Percentiles rank a stretch among this genome's conserved stretches.
phyloP scores from a whole-genome alignment of 345 rosid genomes.

The Litchi chinensis region DNA sequence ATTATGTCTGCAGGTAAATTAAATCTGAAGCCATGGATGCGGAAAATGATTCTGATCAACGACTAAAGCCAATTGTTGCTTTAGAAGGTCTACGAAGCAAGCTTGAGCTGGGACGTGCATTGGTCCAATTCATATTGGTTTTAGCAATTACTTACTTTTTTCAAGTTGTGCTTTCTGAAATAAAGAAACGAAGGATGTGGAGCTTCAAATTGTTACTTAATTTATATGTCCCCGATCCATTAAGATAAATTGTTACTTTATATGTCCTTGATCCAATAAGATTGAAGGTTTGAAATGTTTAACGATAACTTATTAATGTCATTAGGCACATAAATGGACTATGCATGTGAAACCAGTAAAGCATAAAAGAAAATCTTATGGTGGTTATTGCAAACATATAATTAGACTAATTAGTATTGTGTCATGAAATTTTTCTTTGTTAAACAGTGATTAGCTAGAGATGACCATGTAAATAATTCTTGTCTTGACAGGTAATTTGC shows the following conservation, averaged over 20 bases:
- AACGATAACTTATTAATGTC: background rate
- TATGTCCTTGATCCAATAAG: too few relatives aligned
- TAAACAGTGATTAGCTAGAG: too few relatives aligned
- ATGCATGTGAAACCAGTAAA: background rate
- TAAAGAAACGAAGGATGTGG: conserved; percentile 52
- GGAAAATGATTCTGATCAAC: conserved; percentile 18
- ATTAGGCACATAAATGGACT: background rate
- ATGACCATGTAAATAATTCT: conserved; percentile 4
- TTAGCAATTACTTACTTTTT: conserved; percentile 67
- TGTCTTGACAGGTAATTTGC: conserved; percentile 45
- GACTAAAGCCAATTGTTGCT: conserved; percentile 34
- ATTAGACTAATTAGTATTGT: background rate
- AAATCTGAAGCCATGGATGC: conserved; percentile 22
- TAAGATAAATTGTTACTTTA: too few relatives aligned
- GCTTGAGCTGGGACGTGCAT: background rate
- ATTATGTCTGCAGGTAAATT: background rate
- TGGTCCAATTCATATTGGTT: conserved; percentile 69
- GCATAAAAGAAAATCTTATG: too few relatives aligned
- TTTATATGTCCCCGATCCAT: too few relatives aligned
- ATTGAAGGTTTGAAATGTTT: conserved; percentile 3
- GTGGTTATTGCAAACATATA: background rate
- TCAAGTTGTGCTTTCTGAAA: conserved; percentile 65
- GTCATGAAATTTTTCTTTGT: too few relatives aligned
- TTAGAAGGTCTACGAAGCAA: conserved; percentile 24
- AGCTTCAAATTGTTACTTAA: background rate